Evolutionary conservation across 1,284 basidiomycete species (phyloP).

Genomic region (Irpex sp.): DNA sequence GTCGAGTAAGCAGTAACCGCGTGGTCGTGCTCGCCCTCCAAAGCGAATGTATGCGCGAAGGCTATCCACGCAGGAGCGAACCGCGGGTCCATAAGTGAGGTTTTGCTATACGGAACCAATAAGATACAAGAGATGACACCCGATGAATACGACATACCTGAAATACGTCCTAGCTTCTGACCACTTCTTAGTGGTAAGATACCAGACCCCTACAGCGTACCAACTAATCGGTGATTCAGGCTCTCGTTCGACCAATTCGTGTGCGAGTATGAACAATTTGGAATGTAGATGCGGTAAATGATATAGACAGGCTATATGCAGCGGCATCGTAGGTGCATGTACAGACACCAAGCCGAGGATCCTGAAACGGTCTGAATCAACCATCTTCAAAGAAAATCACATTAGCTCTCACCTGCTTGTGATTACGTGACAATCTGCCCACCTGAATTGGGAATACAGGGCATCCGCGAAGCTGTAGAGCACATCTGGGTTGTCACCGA

Average conservation of each 20-base stretch:
- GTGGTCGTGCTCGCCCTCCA: slow-evolving; percentile 97
- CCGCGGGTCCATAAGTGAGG: slow-evolving; percentile 92
- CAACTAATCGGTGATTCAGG: slow-evolving; percentile 91
- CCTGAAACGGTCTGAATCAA: slow-evolving; percentile 34
- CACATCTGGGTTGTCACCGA: slow-evolving; percentile 89
- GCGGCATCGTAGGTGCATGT: slow-evolving; percentile 81
- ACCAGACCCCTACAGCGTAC: slow-evolving; percentile 99
- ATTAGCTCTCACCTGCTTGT: slow-evolving; percentile 61
- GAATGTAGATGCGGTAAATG: slow-evolving; percentile 89
- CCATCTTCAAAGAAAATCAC: background rate
- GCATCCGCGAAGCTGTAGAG: slow-evolving; percentile 90
- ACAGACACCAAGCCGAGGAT: slow-evolving; percentile 78
- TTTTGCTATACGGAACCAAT: slow-evolving; percentile 59
- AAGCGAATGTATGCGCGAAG: slow-evolving; percentile 94
- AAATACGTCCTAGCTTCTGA: slow-evolving; percentile 88
- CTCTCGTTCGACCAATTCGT: slow-evolving; percentile 90
- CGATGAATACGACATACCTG: slow-evolving; percentile 46
- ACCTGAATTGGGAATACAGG: slow-evolving; percentile 82
- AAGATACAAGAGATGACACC: background rate
- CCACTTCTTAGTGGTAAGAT: slow-evolving; percentile 83
- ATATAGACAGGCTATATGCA: slow-evolving; percentile 97
- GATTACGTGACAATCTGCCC: slow-evolving; percentile 89
- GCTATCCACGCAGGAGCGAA: slow-evolving; percentile 97
- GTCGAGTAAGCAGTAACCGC: slow-evolving; percentile 98
- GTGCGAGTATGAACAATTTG: slow-evolving; percentile 91